Evolutionary conservation across 805 yeast genomes (phyloP), one percentile per base, ranked within the genome.

Genomic region (Tetrapisispora namnaoensis): DNA sequence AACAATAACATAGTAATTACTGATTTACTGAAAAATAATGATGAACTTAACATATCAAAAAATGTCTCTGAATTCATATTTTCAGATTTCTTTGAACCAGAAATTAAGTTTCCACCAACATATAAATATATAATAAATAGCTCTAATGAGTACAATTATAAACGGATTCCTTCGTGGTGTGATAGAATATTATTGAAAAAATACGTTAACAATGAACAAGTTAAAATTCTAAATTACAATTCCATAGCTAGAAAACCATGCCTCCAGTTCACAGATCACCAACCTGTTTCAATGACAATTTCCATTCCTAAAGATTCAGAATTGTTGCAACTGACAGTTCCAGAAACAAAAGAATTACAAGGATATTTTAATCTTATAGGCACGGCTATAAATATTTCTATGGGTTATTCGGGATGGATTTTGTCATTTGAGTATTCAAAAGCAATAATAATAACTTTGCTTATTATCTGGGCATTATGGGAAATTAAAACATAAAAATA

Each of bases 121-220:
- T 90, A 83, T 70, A 90, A 90, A 66, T 86, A 71, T 61, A 63
- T 65, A 45, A 50, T 73, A 1, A 75, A 77, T 32, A 44, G 48
- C 3, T 1, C 18, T 20, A 72, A 74, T n/a, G 64, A 67, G 10
- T 85, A 78, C 62, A 76, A 78, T 51, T 39, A 62, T 1, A 81
- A 79, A 54, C 71, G 96, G 48, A 68, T 70, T 1, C 95, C 96
- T 0, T 82, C 95, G 7, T 90, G 95, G 95, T 89, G 96, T 65
- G 98, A 90, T 62, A 68, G 98, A 47, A 77, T 90, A 6, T 62
- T 90, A 42, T 86, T 70, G 57, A 75, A 76, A 48, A 60, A 70
- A 1, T 77, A 81, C 50, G 55, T 61, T 8, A 47, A 52, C 17
- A 50, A 52, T 13, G 35, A 51, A 46, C 40, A 45, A 2, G 47